phyloP scores from a whole-genome alignment of 2,329 filamentous ascomycete genomes.

The Phyllosticta paracitricarpa region DNA sequence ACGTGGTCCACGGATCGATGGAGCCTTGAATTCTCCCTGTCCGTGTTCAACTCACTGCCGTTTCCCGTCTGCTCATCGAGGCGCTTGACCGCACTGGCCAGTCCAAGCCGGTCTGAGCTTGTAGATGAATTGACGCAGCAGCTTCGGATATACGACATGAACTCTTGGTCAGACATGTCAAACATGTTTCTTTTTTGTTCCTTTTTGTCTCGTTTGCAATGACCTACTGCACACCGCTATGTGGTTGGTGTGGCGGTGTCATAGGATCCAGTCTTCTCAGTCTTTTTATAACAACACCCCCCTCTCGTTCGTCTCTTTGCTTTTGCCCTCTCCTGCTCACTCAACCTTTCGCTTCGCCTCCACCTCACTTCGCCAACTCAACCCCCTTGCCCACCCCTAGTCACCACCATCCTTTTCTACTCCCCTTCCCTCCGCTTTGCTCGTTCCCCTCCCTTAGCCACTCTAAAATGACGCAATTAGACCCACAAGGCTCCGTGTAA shows the following conservation, averaged over 20 bases:
- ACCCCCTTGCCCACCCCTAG: no score
- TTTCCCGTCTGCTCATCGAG: not conserved
- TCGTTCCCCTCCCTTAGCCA: not conserved
- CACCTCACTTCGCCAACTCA: not conserved
- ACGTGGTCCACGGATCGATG: not conserved
- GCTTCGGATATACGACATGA: not conserved
- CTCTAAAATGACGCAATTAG: not conserved
- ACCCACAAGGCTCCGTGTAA: not conserved
- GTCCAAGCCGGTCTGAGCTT: not conserved
- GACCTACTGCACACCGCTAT: not conserved
- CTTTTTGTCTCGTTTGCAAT: not conserved
- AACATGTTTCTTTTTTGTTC: not conserved
- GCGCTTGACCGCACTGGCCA: not conserved
- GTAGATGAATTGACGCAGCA: not conserved
- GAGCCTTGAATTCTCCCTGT: not conserved
- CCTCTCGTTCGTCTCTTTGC: not conserved
- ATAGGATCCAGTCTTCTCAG: not conserved
- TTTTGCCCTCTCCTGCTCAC: not conserved
- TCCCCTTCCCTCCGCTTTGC: not conserved
- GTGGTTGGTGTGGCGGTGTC: not conserved
- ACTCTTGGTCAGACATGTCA: not conserved
- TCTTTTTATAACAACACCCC: not conserved
- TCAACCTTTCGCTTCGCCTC: not conserved
- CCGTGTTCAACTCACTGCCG: not conserved
- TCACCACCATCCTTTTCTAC: not conserved